phyloP scores from a whole-genome alignment of 768 basidiomycete species.

The Leccinum aurantiacum region DNA sequence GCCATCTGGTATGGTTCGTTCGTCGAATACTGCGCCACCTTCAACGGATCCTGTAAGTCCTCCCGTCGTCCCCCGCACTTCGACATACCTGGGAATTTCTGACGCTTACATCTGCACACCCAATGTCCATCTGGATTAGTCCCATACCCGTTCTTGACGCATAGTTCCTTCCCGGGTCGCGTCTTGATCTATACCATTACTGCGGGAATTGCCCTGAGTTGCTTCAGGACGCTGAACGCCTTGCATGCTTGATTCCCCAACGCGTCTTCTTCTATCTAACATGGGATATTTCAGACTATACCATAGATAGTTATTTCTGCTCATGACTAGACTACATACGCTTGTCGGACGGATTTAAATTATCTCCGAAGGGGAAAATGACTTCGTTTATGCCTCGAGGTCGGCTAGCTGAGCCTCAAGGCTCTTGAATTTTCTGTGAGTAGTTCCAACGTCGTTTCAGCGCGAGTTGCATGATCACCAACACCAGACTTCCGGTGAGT shows the following conservation, averaged over 20 bases:
- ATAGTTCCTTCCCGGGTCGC: slow-evolving; percentile 51
- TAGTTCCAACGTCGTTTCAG: slow-evolving; percentile 5
- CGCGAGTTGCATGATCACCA: slow-evolving; percentile 9
- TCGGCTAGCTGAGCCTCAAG: not conserved
- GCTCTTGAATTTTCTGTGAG: not conserved
- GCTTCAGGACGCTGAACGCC: slow-evolving; percentile 59
- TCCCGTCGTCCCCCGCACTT: not conserved
- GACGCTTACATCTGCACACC: not conserved
- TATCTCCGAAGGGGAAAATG: not conserved
- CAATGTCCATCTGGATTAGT: slow-evolving; percentile 39
- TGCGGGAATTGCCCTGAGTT: slow-evolving; percentile 49
- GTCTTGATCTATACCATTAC: slow-evolving; percentile 59
- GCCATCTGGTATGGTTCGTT: slow-evolving; percentile 56
- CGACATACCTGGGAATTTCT: not conserved
- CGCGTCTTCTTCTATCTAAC: not conserved
- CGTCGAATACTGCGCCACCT: slow-evolving; percentile 64
- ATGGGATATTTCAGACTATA: not conserved
- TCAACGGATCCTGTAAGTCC: slow-evolving; percentile 61
- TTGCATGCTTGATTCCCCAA: slow-evolving; percentile 42
- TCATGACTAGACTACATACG: not conserved
- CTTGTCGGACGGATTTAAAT: not conserved
- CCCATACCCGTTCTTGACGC: slow-evolving; percentile 81
- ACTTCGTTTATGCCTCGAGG: not conserved
- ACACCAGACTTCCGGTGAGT: slow-evolving; percentile 4
- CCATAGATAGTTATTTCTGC: not conserved